Evolutionary conservation across 108 stramenopile genomes (phyloP).

Genomic region (Conticribra weissflogii): DNA sequence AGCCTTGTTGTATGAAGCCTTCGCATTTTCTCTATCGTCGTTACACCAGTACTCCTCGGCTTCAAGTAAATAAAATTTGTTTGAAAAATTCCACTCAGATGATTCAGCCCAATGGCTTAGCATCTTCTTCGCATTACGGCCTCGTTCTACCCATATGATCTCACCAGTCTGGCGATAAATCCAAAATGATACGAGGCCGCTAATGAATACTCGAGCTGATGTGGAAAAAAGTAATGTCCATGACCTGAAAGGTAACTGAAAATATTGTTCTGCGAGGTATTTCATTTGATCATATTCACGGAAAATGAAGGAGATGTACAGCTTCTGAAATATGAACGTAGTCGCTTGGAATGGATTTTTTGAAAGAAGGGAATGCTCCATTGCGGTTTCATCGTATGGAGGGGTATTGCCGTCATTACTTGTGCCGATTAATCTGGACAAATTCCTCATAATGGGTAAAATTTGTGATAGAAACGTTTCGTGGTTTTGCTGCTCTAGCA

Average conservation of each 20-base stretch:
- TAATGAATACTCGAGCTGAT: neutral
- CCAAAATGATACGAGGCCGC: slow-evolving; percentile 24
- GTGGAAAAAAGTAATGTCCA: neutral
- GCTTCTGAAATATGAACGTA: neutral
- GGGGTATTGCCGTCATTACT: neutral
- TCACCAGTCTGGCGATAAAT: slow-evolving; percentile 18
- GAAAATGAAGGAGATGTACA: neutral
- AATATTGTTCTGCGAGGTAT: neutral
- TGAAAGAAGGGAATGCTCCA: neutral
- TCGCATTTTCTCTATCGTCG: slow-evolving; percentile 11
- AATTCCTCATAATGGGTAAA: neutral
- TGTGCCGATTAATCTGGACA: neutral
- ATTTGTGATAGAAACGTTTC: neutral
- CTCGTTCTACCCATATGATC: neutral
- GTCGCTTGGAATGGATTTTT: neutral
- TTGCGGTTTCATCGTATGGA: neutral
- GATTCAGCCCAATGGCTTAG: slow-evolving; percentile 11
- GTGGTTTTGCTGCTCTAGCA: neutral
- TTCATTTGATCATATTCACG: neutral
- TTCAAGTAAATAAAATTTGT: slow-evolving; percentile 26
- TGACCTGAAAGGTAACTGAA: neutral
- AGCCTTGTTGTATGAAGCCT: slow-evolving; percentile 21
- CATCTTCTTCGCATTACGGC: neutral
- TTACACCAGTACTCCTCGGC: slow-evolving; percentile 33
- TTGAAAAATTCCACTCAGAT: slow-evolving; percentile 36